phyloP scores from a whole-genome alignment of 768 basidiomycete species.

The Tylopilus sp. region DNA sequence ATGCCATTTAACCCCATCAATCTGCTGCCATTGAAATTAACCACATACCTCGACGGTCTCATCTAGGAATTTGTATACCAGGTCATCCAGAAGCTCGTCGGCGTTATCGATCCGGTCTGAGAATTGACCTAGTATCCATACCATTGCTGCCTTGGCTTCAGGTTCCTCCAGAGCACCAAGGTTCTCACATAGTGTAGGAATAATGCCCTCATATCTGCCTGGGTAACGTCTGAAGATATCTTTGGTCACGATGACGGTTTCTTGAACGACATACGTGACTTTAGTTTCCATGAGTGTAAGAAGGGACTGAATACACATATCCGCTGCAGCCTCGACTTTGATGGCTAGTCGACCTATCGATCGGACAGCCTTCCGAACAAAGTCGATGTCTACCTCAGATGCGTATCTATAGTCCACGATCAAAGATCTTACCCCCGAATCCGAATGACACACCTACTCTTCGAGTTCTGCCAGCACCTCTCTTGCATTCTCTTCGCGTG shows the following conservation, averaged over 20 bases:
- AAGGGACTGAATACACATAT: slow-evolving; percentile 84
- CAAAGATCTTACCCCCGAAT: not conserved
- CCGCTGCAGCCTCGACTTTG: slow-evolving; percentile 88
- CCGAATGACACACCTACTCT: slow-evolving; percentile 56
- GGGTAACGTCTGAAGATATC: slow-evolving; percentile 98
- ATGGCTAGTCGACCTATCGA: slow-evolving; percentile 98
- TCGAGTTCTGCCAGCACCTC: slow-evolving; percentile 94
- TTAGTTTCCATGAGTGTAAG: slow-evolving; percentile 88
- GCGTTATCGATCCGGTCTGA: slow-evolving; percentile 94
- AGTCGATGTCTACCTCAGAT: slow-evolving; percentile 96
- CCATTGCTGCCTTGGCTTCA: slow-evolving; percentile 94
- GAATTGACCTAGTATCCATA: slow-evolving; percentile 98
- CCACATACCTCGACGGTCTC: slow-evolving; percentile 84
- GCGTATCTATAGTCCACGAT: slow-evolving; percentile 66
- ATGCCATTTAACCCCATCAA: not conserved
- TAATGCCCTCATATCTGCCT: slow-evolving; percentile 94
- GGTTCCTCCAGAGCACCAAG: slow-evolving; percentile 91
- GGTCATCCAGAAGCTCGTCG: slow-evolving; percentile 91
- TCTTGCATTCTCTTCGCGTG: slow-evolving; percentile 88
- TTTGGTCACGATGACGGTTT: slow-evolving; percentile 95
- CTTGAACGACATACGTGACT: slow-evolving; percentile 95
- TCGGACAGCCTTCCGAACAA: slow-evolving; percentile 95
- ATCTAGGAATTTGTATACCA: slow-evolving; percentile 84
- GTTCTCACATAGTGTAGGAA: slow-evolving; percentile 89
- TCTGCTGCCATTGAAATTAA: not conserved